Evolutionary conservation across 208 protist species (phyloP).

Genomic region (Trypanosoma scelopori): DNA sequence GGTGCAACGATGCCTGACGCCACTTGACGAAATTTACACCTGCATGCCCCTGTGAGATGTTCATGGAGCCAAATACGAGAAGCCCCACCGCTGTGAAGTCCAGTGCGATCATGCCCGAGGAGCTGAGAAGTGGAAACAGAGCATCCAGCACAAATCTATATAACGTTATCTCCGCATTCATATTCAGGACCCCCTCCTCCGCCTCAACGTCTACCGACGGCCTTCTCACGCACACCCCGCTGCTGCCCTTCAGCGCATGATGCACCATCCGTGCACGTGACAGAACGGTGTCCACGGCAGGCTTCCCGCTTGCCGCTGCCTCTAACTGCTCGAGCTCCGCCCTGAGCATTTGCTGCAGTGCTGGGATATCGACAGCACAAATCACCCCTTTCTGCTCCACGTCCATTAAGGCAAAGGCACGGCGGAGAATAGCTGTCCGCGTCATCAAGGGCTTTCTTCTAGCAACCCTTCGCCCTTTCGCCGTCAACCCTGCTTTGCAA

Average conservation of each 20-base stretch:
- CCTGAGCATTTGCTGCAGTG: constrained; percentile 49
- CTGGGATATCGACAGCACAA: constrained; percentile 31
- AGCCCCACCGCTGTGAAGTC: constrained; percentile 67
- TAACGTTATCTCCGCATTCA: constrained; percentile 27
- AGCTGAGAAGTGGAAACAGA: constrained; percentile 44
- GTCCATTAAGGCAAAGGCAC: constrained; percentile 66
- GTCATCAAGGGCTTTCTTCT: constrained; percentile 21
- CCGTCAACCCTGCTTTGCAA: not conserved
- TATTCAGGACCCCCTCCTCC: not conserved
- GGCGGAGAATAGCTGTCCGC: constrained; percentile 40
- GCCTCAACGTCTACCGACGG: not conserved
- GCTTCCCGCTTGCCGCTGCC: not conserved
- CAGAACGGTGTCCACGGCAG: not conserved
- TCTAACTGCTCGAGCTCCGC: constrained; percentile 40
- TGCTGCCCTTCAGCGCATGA: constrained; percentile 3
- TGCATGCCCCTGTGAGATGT: constrained; percentile 15
- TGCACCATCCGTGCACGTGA: constrained; percentile 9
- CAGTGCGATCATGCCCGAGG: constrained; percentile 44
- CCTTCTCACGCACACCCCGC: constrained; percentile 2
- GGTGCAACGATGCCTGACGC: constrained; percentile 43
- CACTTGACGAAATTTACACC: constrained; percentile 36
- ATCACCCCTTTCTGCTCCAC: constrained; percentile 43
- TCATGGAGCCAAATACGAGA: constrained; percentile 53
- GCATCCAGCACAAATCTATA: constrained; percentile 65
- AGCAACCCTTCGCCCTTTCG: not conserved